Percentiles rank a stretch among this genome's conserved stretches.
Conservation (phyloP, 192 early-diverging fungal species). For the Geranomyces variabilis region DNA sequence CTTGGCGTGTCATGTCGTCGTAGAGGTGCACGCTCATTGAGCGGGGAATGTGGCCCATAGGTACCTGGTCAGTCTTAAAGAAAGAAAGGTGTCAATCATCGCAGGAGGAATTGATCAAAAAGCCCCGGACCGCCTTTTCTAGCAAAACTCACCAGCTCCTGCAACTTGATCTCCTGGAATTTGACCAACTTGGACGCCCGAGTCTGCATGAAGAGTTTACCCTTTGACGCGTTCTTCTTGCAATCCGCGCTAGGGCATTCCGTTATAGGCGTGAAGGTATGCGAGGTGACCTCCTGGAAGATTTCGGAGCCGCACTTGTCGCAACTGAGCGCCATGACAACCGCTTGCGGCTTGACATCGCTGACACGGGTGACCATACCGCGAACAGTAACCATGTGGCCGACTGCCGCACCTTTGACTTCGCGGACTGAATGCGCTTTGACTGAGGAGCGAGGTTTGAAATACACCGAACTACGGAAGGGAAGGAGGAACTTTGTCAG, state of each 20-base stretch:
- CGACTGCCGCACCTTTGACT: conserved; percentile 77
- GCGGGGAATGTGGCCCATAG: conserved; percentile 97
- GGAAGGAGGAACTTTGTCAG: neutral
- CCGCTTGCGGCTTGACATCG: conserved; percentile 89
- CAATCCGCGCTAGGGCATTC: conserved; percentile 83
- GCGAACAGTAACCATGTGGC: conserved; percentile 82
- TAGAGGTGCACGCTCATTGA: conserved; percentile 91
- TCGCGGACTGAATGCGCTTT: conserved; percentile 82
- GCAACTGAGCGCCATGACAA: conserved; percentile 88
- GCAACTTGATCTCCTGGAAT: conserved; percentile 96
- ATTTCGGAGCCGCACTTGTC: conserved; percentile 94
- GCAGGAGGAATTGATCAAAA: neutral
- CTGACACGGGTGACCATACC: conserved; percentile 94
- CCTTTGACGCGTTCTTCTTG: conserved; percentile 76
- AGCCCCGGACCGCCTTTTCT: neutral
- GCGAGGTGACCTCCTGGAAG: conserved; percentile 77
- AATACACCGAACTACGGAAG: conserved; percentile 67
- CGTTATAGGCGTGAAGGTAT: conserved; percentile 70
- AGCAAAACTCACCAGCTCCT: conserved; percentile 76
- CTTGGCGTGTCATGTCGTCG: conserved; percentile 74
- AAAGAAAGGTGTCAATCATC: neutral
- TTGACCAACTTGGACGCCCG: conserved; percentile 88
- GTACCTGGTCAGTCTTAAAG: conserved; percentile 90
- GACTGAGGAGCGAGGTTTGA: conserved; percentile 70
- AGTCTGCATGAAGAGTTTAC: conserved; percentile 87